Base-by-base conservation (phyloP, 2,329 filamentous ascomycete species). In the Penicillium sp. region DNA sequence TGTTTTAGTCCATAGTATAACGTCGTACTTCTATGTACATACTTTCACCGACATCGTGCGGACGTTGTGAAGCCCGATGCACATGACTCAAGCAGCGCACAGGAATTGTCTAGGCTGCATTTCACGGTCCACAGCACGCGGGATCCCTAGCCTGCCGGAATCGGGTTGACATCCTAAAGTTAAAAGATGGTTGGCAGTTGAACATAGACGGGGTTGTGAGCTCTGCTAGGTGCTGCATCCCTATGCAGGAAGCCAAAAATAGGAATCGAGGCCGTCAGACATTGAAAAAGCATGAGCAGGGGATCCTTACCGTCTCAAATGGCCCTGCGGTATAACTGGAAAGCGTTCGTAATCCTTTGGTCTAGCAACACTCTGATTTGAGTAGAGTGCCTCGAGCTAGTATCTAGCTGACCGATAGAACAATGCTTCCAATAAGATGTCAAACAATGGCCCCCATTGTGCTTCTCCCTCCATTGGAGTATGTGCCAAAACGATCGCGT, bases 331-430 rank as follows among this genome's bases (percentile, higher is more conserved):
- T 50, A 37, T 37, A 42, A 43, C 43, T 44, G 15, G 41, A 50
- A 35, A 45, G 49, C 46, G 55, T 40, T 56, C 57, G 58, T 60
- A 61, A 47, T 52, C 18, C 27, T 33, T 52, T 9, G 31, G 9
- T 15, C 37, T 33, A 25, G 45, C 15, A 47, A 29, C n/a, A 24
- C 10, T 6, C 38, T 37, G 33, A 42, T 42, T 42, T 23, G 44
- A 37, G 24, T 29, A 20, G 31, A n/a, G 10, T 15, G 27, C 37
- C 24, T 38, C 24, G 29, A 27, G 24, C 39, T 38, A 42, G 38
- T 15, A 47, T 42, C 38, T 47, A 42, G 39, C 27, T 37, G 39
- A 13, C n/a, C 39, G 39, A 47, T 47, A 42, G 39, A 23, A 20
- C 38, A n/a, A 27, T n/a, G 32, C 39, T 44, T 18, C 46, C 49